Base-by-base conservation (phyloP, 352 stramenopile species). In the Phytophthora hybrid region DNA sequence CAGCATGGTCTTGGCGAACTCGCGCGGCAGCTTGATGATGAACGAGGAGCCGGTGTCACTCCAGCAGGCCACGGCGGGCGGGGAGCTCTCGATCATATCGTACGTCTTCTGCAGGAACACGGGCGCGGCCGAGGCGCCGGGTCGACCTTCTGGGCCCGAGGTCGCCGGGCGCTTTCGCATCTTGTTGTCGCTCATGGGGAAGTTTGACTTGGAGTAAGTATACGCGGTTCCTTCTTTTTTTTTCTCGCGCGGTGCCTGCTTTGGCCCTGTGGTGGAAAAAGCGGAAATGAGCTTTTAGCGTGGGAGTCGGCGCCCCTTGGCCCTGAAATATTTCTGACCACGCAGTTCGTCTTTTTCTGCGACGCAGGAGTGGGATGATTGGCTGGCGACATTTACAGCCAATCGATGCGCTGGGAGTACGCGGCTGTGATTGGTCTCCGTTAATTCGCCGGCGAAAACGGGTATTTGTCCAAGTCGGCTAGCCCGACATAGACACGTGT, bases 21-120 rank as follows among this genome's bases (percentile, higher is more conserved):
- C 91, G 59, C 94, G 91, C 62, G 93, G 92, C 62, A 95, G 81
- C 79, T 98, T 98, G 76, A 98, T 95, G 44, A 98, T 89, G 66
- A 98, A 97, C 66, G 90, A 97, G 23, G 87, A 77, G 9, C 93
- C 93, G 53, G 73, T 79, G 34, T 93, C 83, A 52, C 83, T 85
- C 93, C 93, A 98, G 59, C 79, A 86, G 31, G 92, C 93, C 26
- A 98, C 83, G 23, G 80, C 57, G 7, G 74, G 55, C 11, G 93
- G 83, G 51, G 90, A 97, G 69, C 89, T 95, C 76, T 97, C 91
- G 68, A 98, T 97, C 87, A 98, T 97, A 66, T 97, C 90, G 78
- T 97, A 98, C 21, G 93, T 98, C 82, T 98, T 98, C 63, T 97
- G 88, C 9, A 98, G 79, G 69, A 98, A 98, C 55, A 95, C 85